Conservation (phyloP, 2,329 filamentous ascomycete species). For the Claviceps maximensis region DNA sequence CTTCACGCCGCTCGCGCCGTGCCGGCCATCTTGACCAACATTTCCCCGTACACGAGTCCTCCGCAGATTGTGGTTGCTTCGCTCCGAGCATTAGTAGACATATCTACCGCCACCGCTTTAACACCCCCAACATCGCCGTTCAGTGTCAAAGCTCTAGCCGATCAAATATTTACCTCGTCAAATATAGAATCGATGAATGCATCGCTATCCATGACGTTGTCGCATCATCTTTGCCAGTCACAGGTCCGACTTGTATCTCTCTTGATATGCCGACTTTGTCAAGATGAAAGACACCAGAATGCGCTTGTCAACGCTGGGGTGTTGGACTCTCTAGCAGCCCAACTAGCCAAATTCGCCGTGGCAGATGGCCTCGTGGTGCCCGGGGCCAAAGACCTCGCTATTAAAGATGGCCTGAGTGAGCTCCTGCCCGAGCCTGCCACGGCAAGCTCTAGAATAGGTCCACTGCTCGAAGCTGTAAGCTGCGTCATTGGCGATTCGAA, state of each 20-base stretch:
- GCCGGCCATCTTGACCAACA: slow-evolving; percentile 54
- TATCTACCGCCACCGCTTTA: slow-evolving; percentile 51
- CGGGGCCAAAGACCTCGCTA: slow-evolving; percentile 41
- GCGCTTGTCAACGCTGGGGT: slow-evolving; percentile 60
- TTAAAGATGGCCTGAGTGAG: slow-evolving; percentile 40
- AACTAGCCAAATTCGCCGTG: slow-evolving; percentile 58
- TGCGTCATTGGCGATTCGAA: slow-evolving; percentile 68
- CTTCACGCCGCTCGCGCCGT: slow-evolving; percentile 56
- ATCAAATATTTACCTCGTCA: slow-evolving; percentile 49
- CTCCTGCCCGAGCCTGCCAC: slow-evolving; percentile 50
- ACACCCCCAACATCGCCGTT: slow-evolving; percentile 36
- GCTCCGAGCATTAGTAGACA: slow-evolving; percentile 58
- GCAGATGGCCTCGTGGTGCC: slow-evolving; percentile 56
- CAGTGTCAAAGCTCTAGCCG: slow-evolving; percentile 40
- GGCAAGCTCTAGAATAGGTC: slow-evolving; percentile 44
- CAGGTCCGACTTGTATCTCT: slow-evolving; percentile 48
- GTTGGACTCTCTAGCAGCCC: slow-evolving; percentile 63
- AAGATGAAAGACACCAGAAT: slow-evolving; percentile 55
- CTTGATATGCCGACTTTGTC: slow-evolving; percentile 48
- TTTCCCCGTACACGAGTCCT: slow-evolving; percentile 53
- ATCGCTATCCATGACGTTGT: slow-evolving; percentile 49
- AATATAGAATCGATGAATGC: slow-evolving; percentile 49
- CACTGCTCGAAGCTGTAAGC: slow-evolving; percentile 64
- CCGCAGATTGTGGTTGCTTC: slow-evolving; percentile 58
- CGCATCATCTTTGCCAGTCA: slow-evolving; percentile 39